Percentiles rank a stretch among this genome's conserved stretches.
These are phyloP conservation scores for Anisodus acutangulus DNA, from an alignment of 257 asterid species.

Conservation along the genomic window DNA sequence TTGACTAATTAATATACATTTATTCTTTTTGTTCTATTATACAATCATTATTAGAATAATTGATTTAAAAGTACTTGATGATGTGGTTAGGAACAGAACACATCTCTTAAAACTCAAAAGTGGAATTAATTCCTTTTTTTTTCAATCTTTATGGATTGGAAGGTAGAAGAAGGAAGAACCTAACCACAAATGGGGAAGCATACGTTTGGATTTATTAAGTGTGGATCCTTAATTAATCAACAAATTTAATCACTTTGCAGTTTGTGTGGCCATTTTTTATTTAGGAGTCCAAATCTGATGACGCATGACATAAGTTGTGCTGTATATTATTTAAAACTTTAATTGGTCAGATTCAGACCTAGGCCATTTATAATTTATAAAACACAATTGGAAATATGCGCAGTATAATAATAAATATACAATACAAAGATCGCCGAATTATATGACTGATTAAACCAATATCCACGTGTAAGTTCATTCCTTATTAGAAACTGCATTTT, in stretches of 20 bases:
- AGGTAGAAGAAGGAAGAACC: conserved; percentile 36
- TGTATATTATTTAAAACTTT: not conserved
- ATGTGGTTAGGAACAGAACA: conserved; percentile 38
- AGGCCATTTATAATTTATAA: not conserved
- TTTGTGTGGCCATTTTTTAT: conserved; percentile 25
- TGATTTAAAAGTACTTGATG: conserved; percentile 9
- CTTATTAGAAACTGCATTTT: not conserved
- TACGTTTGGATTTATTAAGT: conserved; percentile 25
- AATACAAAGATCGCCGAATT: conserved; percentile 29
- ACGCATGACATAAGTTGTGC: not conserved
- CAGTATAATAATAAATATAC: not conserved
- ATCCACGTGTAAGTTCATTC: not conserved
- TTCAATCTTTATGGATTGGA: conserved; percentile 15
- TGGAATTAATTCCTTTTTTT: not conserved
- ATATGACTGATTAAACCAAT: conserved; percentile 26
- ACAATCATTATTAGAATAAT: not conserved
- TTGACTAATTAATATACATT: conserved; percentile 17
- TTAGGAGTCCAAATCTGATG: not conserved
- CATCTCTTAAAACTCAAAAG: conserved; percentile 28
- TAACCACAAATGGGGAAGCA: conserved; percentile 31
- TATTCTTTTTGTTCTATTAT: not conserved
- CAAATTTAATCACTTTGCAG: conserved; percentile 31
- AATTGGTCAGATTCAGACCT: not conserved
- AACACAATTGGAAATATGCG: not conserved
- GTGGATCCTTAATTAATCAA: conserved; percentile 22